Percentiles rank a stretch among this genome's conserved stretches.
Evolutionary conservation across 208 protist genomes (phyloP).

Genomic region (Leishmania mexicana): DNA sequence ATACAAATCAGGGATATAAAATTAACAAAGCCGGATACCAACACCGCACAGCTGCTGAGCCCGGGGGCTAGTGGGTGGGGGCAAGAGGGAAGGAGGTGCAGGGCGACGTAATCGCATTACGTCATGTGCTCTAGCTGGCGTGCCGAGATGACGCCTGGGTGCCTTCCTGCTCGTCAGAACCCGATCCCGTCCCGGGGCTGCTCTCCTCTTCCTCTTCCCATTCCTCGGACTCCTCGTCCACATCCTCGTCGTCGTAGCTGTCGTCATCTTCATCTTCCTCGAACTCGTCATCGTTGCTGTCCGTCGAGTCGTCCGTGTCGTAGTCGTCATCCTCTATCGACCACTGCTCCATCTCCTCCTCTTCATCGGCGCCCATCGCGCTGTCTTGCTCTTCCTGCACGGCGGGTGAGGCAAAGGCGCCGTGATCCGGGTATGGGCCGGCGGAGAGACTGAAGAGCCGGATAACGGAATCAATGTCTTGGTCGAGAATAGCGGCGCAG

Average conservation of each 20-base stretch:
- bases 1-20: background rate
- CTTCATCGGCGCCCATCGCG: slow-evolving; percentile 44
- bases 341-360: slow-evolving; percentile 51
- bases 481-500: slow-evolving; percentile 78
- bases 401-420: slow-evolving; percentile 61
- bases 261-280: slow-evolving; percentile 41
- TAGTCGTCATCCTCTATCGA: slow-evolving; percentile 39
- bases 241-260: slow-evolving; percentile 23
- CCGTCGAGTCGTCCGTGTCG: slow-evolving; percentile 30
- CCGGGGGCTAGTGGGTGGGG: background rate
- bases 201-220: slow-evolving; percentile 16
- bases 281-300: slow-evolving; percentile 19
- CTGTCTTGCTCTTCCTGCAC: slow-evolving; percentile 44
- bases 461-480: slow-evolving; percentile 64
- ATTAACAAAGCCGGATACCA: background rate
- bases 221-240: slow-evolving; percentile 14
- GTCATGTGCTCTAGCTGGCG: background rate
- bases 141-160: background rate
- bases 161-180: slow-evolving; percentile 9
- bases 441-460: slow-evolving; percentile 82
- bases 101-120: background rate
- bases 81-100: background rate
- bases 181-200: slow-evolving; percentile 5
- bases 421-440: slow-evolving; percentile 62
- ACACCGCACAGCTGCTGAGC: background rate